Evolutionary conservation across 805 yeast species (phyloP), one percentile per base, ranked within the genome.

Genomic region (Sugiyamaella floridensis): DNA sequence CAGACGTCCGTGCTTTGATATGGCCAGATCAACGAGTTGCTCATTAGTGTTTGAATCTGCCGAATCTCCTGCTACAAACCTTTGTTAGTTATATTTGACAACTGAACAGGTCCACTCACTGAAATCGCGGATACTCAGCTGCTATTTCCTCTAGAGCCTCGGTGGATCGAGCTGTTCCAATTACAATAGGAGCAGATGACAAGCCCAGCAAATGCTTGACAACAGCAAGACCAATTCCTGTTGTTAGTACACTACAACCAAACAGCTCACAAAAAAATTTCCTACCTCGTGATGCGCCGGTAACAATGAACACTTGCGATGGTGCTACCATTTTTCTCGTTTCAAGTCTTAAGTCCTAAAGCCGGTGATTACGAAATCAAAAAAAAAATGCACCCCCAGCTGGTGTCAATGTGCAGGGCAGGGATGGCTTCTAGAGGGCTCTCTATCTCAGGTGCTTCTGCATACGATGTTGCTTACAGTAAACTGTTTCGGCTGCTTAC

Each of bases 161-260:
- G 45, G 71, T 74, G 3, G 86, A 73, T 60, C 97, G 78, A 0
- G 96, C 90, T 28, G 88, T 79, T 0, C 89, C 89, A 11, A 86
- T 77, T 4, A 86, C 78, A 40, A 72, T 71, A 0, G 78, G 65
- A 12, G 63, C 57, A 5, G 20, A 9, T 15, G 43, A 8, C 0
- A 71, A 59, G 2, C 68, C 60, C 1, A 89, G 68, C 16, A 79
- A 68, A 14, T 71, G 61, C 40, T 77, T 75, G 2, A 84, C 88
- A 58, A 85, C 81, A 0, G 89, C 77, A n/a, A 75, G 78, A 2
- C 99, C 99, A 62, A 92, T 84, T 4, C 97, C 95, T 50, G 55
- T 29, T 9, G 28, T 32, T 28, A 43, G 41, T 26, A n/a, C n/a
- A n/a, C n/a, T 8, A 29, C 5, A 18, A 2, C 19, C n/a, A n/a